Evolutionary conservation across 2,329 filamentous ascomycete genomes (phyloP), one percentile per base, ranked within the genome.

Genomic region (Mollisiaceae sp.): DNA sequence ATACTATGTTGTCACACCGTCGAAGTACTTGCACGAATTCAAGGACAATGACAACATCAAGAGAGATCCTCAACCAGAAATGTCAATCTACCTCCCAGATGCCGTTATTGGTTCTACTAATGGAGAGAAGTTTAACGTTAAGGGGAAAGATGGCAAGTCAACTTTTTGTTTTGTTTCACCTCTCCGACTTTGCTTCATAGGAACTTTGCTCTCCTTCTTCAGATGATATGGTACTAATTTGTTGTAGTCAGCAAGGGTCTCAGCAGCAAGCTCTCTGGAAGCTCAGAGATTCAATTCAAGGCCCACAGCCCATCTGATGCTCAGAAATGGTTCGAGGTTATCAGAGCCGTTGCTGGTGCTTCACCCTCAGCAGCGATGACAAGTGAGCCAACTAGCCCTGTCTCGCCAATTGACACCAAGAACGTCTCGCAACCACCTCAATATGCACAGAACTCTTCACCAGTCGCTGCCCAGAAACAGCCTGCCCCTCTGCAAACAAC

Each of bases 21-120:
- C 91, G 64, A 93, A 92, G 75, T 99, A 90, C 80, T 81, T 99
- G 65, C 95, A 99, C 81, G 94, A 97, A 79, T 99, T 97, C 84
- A 97, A 97, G 80, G 93, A 96, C 75, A 91, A 92, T 76, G 94
- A 98, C 74, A 85, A 88, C 74, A 71, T 84, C 60, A 83, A 84
- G 57, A 80, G 87, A 73, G 92, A 97, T 67, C 92, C 93, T 11
- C 84, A 86, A 64, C 94, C 95, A 0, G 94, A 99, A 77, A 82
- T 95, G 47, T 95, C 91, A 15, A 87, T 99, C 71, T 98, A 94
- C 78, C 88, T 99, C 0, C 94, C 95, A 12, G 95, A 99, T 73
- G 96, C 94, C 72, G 79, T 89, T 55, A 86, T 98, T 64, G 92
- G 93, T 65, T 75, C 80, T 0, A 85, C 86, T 14, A 88, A 84